phyloP scores from a whole-genome alignment of 1,284 basidiomycete genomes.

The Cutaneotrichosporon sp. region DNA sequence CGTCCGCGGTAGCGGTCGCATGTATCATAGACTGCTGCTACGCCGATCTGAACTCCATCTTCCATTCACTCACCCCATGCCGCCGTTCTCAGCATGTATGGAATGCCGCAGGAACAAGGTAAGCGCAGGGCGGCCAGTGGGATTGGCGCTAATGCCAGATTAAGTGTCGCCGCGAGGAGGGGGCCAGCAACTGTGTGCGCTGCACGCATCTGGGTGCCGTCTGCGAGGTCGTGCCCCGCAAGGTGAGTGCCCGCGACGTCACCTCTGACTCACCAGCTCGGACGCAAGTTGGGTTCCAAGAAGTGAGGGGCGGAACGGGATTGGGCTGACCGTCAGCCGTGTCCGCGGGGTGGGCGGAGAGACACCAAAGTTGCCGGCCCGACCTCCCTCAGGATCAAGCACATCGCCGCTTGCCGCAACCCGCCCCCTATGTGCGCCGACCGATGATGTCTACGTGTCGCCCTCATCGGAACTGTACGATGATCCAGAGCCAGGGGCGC shows the following conservation, averaged over 20 bases:
- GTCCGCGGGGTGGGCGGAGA: not conserved
- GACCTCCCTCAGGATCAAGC: no score
- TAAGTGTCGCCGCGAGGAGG: slow-evolving; percentile 19
- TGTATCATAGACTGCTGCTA: no score
- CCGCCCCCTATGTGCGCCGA: not conserved
- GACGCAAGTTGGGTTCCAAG: slow-evolving; percentile 26
- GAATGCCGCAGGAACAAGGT: slow-evolving; percentile 25
- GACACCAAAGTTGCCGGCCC: no score
- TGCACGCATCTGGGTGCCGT: slow-evolving; percentile 13
- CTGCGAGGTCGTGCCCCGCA: slow-evolving; percentile 22
- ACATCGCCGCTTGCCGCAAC: no score
- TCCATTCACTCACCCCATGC: not conserved
- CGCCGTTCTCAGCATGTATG: slow-evolving; percentile 22
- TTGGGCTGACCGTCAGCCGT: not conserved
- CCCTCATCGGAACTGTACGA: not conserved
- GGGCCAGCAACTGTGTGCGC: slow-evolving; percentile 10
- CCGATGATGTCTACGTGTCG: not conserved
- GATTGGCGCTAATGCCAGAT: slow-evolving; percentile 8
- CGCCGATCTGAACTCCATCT: slow-evolving; percentile 6
- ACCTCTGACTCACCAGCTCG: slow-evolving; percentile 17
- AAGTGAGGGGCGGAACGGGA: slow-evolving; percentile 15
- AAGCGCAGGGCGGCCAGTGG: not conserved
- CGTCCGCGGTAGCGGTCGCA: not conserved
- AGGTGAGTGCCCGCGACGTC: not conserved
- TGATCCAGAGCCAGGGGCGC: not conserved